phyloP scores from a whole-genome alignment of 2,329 filamentous ascomycete species.

The Alternaria sp. region DNA sequence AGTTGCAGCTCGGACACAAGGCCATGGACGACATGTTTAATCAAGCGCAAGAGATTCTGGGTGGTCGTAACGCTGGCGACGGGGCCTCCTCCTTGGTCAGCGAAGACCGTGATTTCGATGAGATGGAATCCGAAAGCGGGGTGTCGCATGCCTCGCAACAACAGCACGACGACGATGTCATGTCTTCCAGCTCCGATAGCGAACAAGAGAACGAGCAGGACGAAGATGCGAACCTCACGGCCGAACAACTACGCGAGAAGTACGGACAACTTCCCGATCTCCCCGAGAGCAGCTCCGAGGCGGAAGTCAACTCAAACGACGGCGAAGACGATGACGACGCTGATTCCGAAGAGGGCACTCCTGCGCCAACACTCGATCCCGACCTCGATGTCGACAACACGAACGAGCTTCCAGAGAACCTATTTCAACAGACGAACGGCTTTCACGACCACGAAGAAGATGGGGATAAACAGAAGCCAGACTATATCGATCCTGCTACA shows the following conservation, averaged over 20 bases:
- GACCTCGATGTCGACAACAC: slow-evolving; percentile 34
- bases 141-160: slow-evolving; percentile 40
- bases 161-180: slow-evolving; percentile 53
- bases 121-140: slow-evolving; percentile 53
- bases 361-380: slow-evolving; percentile 38
- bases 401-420: slow-evolving; percentile 14
- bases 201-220: slow-evolving; percentile 53
- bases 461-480: slow-evolving; percentile 16
- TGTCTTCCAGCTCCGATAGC: slow-evolving; percentile 43
- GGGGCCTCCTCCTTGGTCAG: slow-evolving; percentile 48
- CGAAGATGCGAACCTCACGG: slow-evolving; percentile 70
- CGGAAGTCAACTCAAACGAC: slow-evolving; percentile 38
- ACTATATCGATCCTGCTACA: slow-evolving; percentile 43
- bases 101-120: slow-evolving; percentile 49
- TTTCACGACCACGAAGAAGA: slow-evolving; percentile 26
- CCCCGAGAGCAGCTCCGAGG: slow-evolving; percentile 43
- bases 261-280: slow-evolving; percentile 68
- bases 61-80: slow-evolving; percentile 37
- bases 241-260: slow-evolving; percentile 72
- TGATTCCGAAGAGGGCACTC: slow-evolving; percentile 25
- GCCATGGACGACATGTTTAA: slow-evolving; percentile 77
- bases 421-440: slow-evolving; percentile 27
- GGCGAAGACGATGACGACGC: slow-evolving; percentile 43
- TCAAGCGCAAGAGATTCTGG: slow-evolving; percentile 62
- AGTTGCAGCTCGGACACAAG: slow-evolving; percentile 62